Conservation (phyloP, 768 basidiomycete species). For the Lactifluus subvellereus region DNA sequence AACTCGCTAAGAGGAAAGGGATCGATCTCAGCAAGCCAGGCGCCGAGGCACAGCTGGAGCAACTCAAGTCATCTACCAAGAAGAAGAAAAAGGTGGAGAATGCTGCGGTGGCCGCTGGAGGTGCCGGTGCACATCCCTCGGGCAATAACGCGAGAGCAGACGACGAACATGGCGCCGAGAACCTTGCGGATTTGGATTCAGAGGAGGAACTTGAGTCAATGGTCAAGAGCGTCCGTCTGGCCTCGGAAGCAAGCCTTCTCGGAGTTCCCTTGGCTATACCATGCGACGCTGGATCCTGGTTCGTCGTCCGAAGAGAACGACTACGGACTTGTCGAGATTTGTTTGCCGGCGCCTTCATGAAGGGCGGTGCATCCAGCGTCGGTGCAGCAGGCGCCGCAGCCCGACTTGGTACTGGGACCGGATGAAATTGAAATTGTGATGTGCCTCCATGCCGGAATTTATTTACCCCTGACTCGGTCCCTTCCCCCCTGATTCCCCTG, state of each 20-base stretch:
- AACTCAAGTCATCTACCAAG: slow-evolving; percentile 46
- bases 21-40: slow-evolving; percentile 44
- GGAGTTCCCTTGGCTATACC: slow-evolving; percentile 67
- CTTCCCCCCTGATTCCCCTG: neutral
- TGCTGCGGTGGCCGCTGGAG: slow-evolving; percentile 34
- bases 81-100: slow-evolving; percentile 51
- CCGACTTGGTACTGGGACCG: slow-evolving; percentile 18
- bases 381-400: slow-evolving; percentile 24
- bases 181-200: slow-evolving; percentile 75
- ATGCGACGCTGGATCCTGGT: slow-evolving; percentile 73
- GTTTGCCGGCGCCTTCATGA: slow-evolving; percentile 31
- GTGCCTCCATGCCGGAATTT: neutral
- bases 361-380: slow-evolving; percentile 25
- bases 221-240: slow-evolving; percentile 51
- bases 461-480: neutral
- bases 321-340: slow-evolving; percentile 37
- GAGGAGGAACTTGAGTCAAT: slow-evolving; percentile 80
- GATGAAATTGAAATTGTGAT: neutral
- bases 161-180: slow-evolving; percentile 42
- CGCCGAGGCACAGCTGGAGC: slow-evolving; percentile 29
- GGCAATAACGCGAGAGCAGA: slow-evolving; percentile 53
- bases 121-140: slow-evolving; percentile 35
- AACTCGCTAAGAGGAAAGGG: slow-evolving; percentile 54
- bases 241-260: slow-evolving; percentile 52
- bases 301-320: slow-evolving; percentile 68